Conservation (phyloP, 768 basidiomycete species). For the Calvatia gigantea region DNA sequence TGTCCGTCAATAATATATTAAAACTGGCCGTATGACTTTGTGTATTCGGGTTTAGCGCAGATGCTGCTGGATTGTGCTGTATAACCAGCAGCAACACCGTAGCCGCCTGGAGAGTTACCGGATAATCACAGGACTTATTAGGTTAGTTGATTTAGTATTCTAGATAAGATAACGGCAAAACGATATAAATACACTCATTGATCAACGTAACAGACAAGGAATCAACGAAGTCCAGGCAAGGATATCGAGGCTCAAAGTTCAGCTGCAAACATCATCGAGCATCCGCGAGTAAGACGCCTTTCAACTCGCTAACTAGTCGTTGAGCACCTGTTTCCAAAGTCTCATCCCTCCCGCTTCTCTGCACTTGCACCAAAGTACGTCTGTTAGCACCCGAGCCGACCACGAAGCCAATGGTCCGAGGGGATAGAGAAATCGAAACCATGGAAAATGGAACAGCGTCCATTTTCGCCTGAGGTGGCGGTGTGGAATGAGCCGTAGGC, state of each 20-base stretch:
- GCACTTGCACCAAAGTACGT: slow-evolving; percentile 53
- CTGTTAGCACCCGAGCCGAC: slow-evolving; percentile 28
- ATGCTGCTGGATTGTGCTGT: no score
- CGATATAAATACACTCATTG: no score
- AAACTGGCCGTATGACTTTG: no score
- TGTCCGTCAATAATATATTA: no score
- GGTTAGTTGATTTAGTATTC: no score
- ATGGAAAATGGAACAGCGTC: slow-evolving; percentile 30
- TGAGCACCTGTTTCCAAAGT: slow-evolving; percentile 53
- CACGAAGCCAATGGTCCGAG: slow-evolving; percentile 34
- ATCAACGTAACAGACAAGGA: background rate
- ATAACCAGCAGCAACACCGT: no score
- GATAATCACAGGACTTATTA: no score
- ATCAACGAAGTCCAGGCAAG: background rate
- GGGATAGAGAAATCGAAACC: slow-evolving; percentile 39
- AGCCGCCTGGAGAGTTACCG: no score
- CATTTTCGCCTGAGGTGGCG: slow-evolving; percentile 13
- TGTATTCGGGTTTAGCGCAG: no score
- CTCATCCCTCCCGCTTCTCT: slow-evolving; percentile 44
- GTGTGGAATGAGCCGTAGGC: slow-evolving; percentile 1
- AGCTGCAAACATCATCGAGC: background rate
- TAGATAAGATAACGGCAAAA: no score
- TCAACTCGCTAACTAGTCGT: slow-evolving; percentile 46
- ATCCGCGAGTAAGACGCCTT: slow-evolving; percentile 31
- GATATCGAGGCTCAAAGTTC: background rate